Evolutionary conservation across 805 yeast species (phyloP), one percentile per base, ranked within the genome.

Genomic region (Spathaspora passalidarum): DNA sequence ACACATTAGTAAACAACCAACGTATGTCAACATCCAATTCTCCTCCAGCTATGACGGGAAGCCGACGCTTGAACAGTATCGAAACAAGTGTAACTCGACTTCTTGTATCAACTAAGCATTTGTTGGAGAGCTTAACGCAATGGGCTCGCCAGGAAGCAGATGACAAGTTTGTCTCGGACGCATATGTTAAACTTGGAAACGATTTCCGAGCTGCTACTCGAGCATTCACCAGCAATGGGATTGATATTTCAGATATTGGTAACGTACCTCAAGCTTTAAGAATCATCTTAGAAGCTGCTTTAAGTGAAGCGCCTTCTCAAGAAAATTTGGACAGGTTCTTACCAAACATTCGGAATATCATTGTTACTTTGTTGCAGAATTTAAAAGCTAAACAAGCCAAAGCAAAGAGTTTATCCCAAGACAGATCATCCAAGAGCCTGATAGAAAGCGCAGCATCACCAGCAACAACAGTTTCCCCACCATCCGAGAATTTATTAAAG

Each of bases 111-210:
- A 90, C 98, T 0, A 92, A 92, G 57, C 90, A 88, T 47, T 72
- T 92, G 10, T 71, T 94, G n/a, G 96, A 88, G 56, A 78, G 88
- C 14, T 69, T 94, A 43, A 88, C 95, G 0, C 88, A 82, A 49
- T 94, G 99, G 99, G 91, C 98, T 1, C 75, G 80, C 49, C 81
- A 80, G 18, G 75, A 78, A n/a, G 90, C 88, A 5, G 76, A 84
- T 19, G 98, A 91, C 39, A 79, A 80, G 46, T 88, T 80, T 51
- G 97, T 94, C 2, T 88, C 96, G 2, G 88, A 90, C 56, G 86
- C 90, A 2, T 94, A 89, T 62, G 99, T 94, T 13, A 84, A 81
- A 52, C 76, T 94, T 22, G 99, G 99, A 0, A 94, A 91, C 59
- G 97, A 92, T 63, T 94, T 90, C 72, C 83, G 92, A 54, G 80